Conservation (phyloP, 345 rosid species). For the Luvunga scandens region DNA sequence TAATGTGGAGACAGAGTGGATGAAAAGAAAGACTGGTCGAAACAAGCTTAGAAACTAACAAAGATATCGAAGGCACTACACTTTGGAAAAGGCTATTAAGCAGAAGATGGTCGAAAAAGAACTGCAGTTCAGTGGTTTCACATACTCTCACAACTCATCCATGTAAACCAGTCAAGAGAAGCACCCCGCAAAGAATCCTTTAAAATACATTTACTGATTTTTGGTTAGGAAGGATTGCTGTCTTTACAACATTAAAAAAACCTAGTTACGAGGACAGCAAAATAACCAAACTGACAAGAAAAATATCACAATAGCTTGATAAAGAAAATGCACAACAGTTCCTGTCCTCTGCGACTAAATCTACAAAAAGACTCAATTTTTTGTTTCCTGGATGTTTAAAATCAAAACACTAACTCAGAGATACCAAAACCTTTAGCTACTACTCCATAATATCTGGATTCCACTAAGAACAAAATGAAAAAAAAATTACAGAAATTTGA, state of each 20-base stretch:
- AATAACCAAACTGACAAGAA: not conserved
- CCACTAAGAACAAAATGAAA: not conserved
- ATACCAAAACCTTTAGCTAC: not conserved
- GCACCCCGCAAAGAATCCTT: not conserved
- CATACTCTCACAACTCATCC: constrained; percentile 2
- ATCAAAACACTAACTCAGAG: not conserved
- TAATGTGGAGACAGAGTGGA: not conserved
- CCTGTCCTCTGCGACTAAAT: not conserved
- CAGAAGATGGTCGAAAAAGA: not conserved
- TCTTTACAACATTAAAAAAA: not conserved
- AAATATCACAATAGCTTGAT: not conserved
- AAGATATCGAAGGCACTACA: not conserved
- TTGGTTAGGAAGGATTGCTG: not conserved
- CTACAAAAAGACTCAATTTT: not conserved
- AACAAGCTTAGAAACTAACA: not conserved
- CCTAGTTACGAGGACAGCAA: not conserved
- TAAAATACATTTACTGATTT: not conserved
- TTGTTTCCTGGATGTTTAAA: not conserved
- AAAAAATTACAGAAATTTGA: not conserved
- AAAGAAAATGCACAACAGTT: not conserved
- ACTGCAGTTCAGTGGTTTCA: not conserved
- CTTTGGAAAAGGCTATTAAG: not conserved
- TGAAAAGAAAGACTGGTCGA: not conserved
- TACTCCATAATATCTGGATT: not conserved
- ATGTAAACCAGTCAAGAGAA: not conserved